Percentiles rank a stretch among this genome's conserved stretches.
These are phyloP conservation scores for Corinectria fuckeliana DNA, from an alignment of 2,329 filamentous ascomycete genomes.

Conservation along the genomic window DNA sequence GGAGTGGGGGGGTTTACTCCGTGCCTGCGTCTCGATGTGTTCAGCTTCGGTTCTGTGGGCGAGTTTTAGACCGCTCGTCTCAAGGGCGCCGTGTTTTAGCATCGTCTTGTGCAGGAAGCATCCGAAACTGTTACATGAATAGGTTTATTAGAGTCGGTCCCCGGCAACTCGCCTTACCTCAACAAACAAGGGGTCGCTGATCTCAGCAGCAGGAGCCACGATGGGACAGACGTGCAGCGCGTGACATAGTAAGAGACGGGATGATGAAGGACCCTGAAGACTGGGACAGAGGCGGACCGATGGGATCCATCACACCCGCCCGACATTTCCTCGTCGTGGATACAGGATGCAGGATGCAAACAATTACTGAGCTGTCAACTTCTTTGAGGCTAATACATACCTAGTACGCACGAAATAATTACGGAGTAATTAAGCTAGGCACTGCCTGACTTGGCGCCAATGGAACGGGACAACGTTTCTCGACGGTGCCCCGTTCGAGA, in stretches of 20 bases:
- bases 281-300: not conserved
- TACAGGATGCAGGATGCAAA: not conserved
- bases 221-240: not conserved
- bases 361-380: too few relatives aligned
- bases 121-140: not conserved
- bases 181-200: not conserved
- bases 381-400: too few relatives aligned
- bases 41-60: not conserved
- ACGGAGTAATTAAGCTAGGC: too few relatives aligned
- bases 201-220: not conserved
- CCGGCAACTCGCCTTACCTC: not conserved
- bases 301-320: not conserved
- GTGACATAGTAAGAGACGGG: not conserved
- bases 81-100: not conserved
- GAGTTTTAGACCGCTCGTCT: not conserved
- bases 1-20: not conserved
- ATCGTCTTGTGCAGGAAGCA: not conserved
- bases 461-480: not conserved
- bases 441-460: not conserved
- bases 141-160: not conserved
- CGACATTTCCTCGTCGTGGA: not conserved
- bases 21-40: not conserved
- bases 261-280: not conserved
- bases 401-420: too few relatives aligned
- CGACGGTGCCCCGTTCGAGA: not conserved